phyloP scores from a whole-genome alignment of 176 grass and related monocot genomes.

The Ampelocalamus luodianensis region DNA sequence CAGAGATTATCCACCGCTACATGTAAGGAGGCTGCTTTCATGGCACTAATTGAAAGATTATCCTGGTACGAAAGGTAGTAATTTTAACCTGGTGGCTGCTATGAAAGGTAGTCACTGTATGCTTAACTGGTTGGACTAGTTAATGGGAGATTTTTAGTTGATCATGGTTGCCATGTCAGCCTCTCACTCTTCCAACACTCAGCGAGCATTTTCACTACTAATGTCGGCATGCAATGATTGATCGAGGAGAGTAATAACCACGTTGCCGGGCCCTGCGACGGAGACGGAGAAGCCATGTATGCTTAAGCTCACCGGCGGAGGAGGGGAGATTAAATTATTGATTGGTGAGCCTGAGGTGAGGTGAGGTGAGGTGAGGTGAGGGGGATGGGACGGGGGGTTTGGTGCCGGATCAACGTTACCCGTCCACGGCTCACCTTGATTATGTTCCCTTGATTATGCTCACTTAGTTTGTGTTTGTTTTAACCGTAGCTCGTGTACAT shows the following conservation, averaged over 20 bases:
- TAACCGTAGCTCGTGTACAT: neutral
- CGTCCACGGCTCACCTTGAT: neutral
- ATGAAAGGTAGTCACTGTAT: neutral
- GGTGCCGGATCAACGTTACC: slow-evolving; percentile 48
- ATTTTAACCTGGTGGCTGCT: neutral
- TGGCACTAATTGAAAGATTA: neutral
- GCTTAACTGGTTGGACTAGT: too few species aligned
- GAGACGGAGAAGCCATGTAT: neutral
- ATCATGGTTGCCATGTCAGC: too few species aligned
- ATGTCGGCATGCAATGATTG: too few species aligned
- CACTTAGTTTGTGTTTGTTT: neutral
- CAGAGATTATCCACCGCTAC: neutral
- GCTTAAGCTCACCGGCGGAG: slow-evolving; percentile 20
- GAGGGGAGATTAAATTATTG: slow-evolving; percentile 11
- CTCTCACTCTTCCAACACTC: too few species aligned
- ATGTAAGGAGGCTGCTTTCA: neutral
- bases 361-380: too few species aligned
- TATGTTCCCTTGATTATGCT: neutral
- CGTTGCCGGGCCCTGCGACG: neutral
- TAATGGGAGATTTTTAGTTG: too few species aligned
- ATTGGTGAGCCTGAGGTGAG: too few species aligned
- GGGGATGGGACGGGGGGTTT: neutral
- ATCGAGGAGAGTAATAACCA: too few species aligned
- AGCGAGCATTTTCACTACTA: too few species aligned
- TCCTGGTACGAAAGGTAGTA: neutral